Conservation (phyloP, 2,329 filamentous ascomycete genomes). For the Anisogramma anomala region DNA sequence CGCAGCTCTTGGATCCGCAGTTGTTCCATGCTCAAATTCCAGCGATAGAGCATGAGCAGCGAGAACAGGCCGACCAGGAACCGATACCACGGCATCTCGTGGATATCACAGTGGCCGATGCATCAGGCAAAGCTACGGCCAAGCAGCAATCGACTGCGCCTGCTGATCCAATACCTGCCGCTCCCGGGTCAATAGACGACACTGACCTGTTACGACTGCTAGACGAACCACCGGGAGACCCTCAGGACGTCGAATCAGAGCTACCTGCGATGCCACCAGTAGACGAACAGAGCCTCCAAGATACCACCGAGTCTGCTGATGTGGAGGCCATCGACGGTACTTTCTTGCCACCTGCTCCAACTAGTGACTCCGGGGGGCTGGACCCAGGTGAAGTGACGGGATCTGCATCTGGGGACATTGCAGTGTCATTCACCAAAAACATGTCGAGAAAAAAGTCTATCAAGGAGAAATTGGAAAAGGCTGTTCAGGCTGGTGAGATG, state of each 20-base stretch:
- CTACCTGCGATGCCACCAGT: slow-evolving; percentile 11
- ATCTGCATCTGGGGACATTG: slow-evolving; percentile 26
- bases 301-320: slow-evolving; percentile 12
- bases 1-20: neutral
- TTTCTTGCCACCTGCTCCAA: slow-evolving; percentile 28
- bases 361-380: slow-evolving; percentile 34
- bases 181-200: slow-evolving; percentile 2
- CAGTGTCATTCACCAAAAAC: slow-evolving; percentile 50
- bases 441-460: slow-evolving; percentile 51
- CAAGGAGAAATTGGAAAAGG: slow-evolving; percentile 46
- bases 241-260: neutral
- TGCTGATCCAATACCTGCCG: neutral
- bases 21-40: neutral
- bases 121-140: neutral
- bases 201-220: slow-evolving; percentile 9
- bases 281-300: slow-evolving; percentile 12
- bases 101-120: neutral
- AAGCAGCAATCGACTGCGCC: slow-evolving; percentile 1
- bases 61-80: neutral
- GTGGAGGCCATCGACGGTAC: slow-evolving; percentile 14
- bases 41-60: neutral
- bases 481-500: slow-evolving; percentile 68
- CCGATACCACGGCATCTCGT: neutral
- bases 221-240: neutral
- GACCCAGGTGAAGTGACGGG: slow-evolving; percentile 22